These are phyloP conservation scores for Cubamyces lactineus DNA, from an alignment of 768 basidiomycete genomes.

Conservation along the genomic window DNA sequence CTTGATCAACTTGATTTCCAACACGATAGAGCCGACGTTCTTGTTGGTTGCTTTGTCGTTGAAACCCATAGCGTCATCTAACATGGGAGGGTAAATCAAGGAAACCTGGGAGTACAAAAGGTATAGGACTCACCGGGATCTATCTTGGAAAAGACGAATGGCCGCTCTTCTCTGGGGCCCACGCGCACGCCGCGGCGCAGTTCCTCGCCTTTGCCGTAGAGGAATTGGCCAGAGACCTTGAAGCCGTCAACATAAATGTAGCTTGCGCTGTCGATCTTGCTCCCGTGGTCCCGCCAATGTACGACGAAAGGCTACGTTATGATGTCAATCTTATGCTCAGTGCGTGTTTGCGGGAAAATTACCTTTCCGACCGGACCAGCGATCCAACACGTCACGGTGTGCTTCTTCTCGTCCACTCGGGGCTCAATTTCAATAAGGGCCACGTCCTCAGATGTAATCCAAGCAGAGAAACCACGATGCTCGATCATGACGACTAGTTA, in stretches of 20 bases:
- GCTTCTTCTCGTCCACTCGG: conserved; percentile 45
- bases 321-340: no score
- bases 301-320: conserved; percentile 55
- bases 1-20: conserved; percentile 49
- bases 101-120: background rate
- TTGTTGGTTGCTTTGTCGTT: conserved; percentile 29
- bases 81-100: background rate
- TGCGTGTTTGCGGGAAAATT: background rate
- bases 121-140: conserved; percentile 38
- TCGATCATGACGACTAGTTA: conserved; percentile 38
- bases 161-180: conserved; percentile 53
- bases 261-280: conserved; percentile 54
- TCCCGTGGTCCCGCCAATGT: conserved; percentile 66
- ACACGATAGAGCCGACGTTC: conserved; percentile 55
- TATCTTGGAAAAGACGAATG: conserved; percentile 60
- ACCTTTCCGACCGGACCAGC: conserved; percentile 64
- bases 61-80: conserved; percentile 8
- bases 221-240: conserved; percentile 62
- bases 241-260: conserved; percentile 70
- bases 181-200: conserved; percentile 58
- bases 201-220: conserved; percentile 58
- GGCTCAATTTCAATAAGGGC: conserved; percentile 59
- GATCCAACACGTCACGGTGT: conserved; percentile 69
- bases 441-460: conserved; percentile 59
- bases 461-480: conserved; percentile 68